These are phyloP conservation scores for Plasmopara muralis DNA, from an alignment of 352 stramenopile species.

Conservation along the genomic window DNA sequence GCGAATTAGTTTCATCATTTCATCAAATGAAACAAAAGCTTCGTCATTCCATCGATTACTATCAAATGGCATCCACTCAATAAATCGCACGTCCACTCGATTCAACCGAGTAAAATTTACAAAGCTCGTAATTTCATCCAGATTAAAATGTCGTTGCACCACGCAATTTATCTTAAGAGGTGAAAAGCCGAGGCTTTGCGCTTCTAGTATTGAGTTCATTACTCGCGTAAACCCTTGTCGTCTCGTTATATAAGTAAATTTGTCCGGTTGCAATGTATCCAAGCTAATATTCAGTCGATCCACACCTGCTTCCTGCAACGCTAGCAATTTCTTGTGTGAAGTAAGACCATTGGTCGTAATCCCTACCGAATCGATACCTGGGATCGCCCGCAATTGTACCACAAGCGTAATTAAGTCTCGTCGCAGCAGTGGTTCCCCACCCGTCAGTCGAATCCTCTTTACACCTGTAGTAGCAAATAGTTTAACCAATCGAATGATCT, in stretches of 20 bases:
- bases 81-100: constrained; percentile 94
- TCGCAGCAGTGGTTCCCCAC: constrained; percentile 86
- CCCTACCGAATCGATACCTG: constrained; percentile 76
- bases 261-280: constrained; percentile 90
- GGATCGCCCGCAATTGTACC: constrained; percentile 44
- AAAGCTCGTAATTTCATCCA: constrained; percentile 93
- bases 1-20: constrained; percentile 81
- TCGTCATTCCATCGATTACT: constrained; percentile 93
- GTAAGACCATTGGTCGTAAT: constrained; percentile 97
- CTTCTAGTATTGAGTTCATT: constrained; percentile 75
- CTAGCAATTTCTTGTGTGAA: constrained; percentile 75
- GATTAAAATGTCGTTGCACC: constrained; percentile 95
- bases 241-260: constrained; percentile 92
- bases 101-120: constrained; percentile 84
- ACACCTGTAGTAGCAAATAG: constrained; percentile 90
- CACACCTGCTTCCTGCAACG: constrained; percentile 78
- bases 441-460: constrained; percentile 92
- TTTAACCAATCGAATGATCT: constrained; percentile 87
- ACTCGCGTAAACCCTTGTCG: constrained; percentile 85
- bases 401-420: constrained; percentile 51
- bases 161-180: constrained; percentile 97
- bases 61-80: constrained; percentile 99
- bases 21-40: constrained; percentile 90
- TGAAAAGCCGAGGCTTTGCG: constrained; percentile 38
- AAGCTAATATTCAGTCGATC: constrained; percentile 93